phyloP scores from a whole-genome alignment of 108 stramenopile species.

The Aurantiochytrium sp. region DNA sequence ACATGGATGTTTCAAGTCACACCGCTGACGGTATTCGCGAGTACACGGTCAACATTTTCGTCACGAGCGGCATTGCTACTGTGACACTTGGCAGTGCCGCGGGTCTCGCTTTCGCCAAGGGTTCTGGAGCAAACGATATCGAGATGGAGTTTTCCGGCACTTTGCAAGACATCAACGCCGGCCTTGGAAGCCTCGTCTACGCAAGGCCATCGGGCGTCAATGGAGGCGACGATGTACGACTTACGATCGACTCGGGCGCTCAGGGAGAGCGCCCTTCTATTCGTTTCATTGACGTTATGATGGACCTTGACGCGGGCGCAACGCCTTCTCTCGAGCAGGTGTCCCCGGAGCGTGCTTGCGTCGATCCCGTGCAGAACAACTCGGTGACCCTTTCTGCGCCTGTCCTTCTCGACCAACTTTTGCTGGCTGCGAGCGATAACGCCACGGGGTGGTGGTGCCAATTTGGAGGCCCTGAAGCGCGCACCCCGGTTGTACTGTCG shows the following conservation, averaged over 20 bases:
- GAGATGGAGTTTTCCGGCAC: background rate
- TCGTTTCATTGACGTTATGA: background rate
- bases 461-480: background rate
- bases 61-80: background rate
- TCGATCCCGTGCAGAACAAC: background rate
- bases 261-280: background rate
- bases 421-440: background rate
- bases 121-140: background rate
- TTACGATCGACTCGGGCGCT: background rate
- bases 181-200: background rate
- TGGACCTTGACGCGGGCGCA: background rate
- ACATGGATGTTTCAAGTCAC: background rate
- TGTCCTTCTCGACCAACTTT: background rate
- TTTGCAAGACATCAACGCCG: background rate
- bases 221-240: background rate
- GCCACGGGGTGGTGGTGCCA: background rate
- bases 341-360: background rate
- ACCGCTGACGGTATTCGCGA: background rate
- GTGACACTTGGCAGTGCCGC: background rate
- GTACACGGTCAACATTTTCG: background rate
- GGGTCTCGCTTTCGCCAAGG: background rate
- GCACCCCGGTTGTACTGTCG: background rate
- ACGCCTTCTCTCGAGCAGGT: background rate
- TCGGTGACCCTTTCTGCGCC: background rate
- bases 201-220: background rate